Evolutionary conservation across 805 yeast genomes (phyloP), one percentile per base, ranked within the genome.

Genomic region (Naumovozyma baii): DNA sequence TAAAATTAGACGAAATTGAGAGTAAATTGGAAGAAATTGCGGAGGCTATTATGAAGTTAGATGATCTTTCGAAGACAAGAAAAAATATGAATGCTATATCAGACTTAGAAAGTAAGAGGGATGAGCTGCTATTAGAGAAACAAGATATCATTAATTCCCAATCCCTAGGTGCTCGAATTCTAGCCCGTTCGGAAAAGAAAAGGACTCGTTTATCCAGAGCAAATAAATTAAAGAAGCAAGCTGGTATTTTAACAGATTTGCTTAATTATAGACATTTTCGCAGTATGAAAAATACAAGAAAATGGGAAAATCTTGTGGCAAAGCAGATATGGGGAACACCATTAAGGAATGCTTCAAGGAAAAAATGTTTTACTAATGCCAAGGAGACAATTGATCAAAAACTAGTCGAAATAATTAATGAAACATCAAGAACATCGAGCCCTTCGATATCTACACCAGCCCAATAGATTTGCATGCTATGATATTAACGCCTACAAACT

Each of bases 41-140:
- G 2, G 63, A 61, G 18, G 69, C 63, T n/a, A 58, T 51, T 5
- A 65, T 61, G 45, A 62, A 59, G 3, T 33, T 60, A 38, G 66
- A 49, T 49, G 75, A 54, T 44, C 51, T 48, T 25, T 53, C 61
- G 1, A 55, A 58, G 33, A 55, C 63, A 2, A 49, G 60, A 36
- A 43, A 46, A 22, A 42, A 49, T 2, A 38, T 53, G 13, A 44
- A 47, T 26, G 46, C 47, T 37, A 48, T 61, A 18, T 30, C 44
- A 30, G 54, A 45, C 39, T 51, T 59, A 7, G 67, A 57, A 25
- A 53, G 48, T 2, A 61, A 56, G 17, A 54, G 58, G 22, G 64
- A 55, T 22, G 41, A 37, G 2, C 19, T 60, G 7, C 37, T 53
- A 16, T 45, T 46, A 20, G 41, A 42, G 15, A 52, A 51, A 16